Evolutionary conservation across 257 asterid species (phyloP).

Genomic region (Verbena officinalis): DNA sequence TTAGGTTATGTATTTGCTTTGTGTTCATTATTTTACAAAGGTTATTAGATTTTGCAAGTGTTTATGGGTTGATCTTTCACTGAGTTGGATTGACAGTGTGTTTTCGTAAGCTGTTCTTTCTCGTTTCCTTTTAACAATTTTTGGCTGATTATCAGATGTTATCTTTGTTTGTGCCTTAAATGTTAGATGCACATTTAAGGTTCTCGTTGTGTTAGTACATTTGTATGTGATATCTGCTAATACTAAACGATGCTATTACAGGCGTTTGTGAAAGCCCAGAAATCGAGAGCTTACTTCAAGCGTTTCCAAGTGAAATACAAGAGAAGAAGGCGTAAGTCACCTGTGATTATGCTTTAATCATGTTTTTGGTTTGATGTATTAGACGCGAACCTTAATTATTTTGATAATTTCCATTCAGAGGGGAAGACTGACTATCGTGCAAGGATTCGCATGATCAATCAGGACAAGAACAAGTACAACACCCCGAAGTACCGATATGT

Average conservation of each 20-base stretch:
- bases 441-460: constrained; percentile 56
- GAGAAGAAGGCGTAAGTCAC: constrained; percentile 52
- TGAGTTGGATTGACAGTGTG: background rate
- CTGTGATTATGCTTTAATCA: too few species aligned
- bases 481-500: constrained; percentile 53
- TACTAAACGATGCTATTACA: background rate
- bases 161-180: too few species aligned
- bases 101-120: too few species aligned
- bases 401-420: constrained; percentile 32
- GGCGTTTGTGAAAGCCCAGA: constrained; percentile 51
- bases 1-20: background rate
- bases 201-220: background rate
- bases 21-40: too few species aligned
- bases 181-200: background rate
- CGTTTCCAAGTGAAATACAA: constrained; percentile 57
- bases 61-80: background rate
- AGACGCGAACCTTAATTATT: background rate
- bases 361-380: background rate
- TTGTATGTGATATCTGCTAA: background rate
- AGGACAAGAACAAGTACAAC: constrained; percentile 59
- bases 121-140: too few species aligned
- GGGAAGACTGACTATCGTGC: constrained; percentile 62
- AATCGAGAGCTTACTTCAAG: constrained; percentile 54
- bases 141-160: background rate
- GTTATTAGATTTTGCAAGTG: too few species aligned